Base-by-base conservation (phyloP, 768 basidiomycete genomes). In the Astraeus odoratus region DNA sequence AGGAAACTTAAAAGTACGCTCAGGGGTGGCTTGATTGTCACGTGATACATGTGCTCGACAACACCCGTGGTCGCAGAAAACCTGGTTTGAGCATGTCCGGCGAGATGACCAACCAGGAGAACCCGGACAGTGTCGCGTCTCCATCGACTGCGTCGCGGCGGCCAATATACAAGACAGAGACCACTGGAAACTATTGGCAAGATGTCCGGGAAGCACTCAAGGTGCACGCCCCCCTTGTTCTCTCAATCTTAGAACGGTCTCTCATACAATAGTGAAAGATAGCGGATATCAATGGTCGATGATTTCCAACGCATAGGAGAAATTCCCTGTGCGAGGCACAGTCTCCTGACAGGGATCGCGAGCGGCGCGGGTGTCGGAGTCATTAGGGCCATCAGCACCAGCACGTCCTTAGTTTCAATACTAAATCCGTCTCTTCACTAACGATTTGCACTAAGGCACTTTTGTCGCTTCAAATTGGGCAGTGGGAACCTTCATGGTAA, bases 381-480 rank as follows among this genome's bases (percentile, higher is more conserved):
- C 44, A 77, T 90, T 43, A 75, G 87, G 44, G 81, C 78, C 3
- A 63, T 88, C 54, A 75, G 75, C 55, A 65, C 77, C 9, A 69
- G 87, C 87, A 60, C 45, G 81, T 70, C 16, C 31, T 30, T 10
- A 41, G 5, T 46, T 31, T 19, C 43, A n/a, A 8, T 23, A 35
- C 19, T 13, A 41, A 22, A 24, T 37, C 20, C 20, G 15, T 29
- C 15, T 39, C 30, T 13, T 29, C 29, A 33, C 50, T 60, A 34
- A 58, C 31, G 22, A 3, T 23, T 37, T 13, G 25, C 13, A 31
- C 22, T 4, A 31, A 51, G 87, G 71, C 25, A 72, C 79, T 1
- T 70, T 84, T 46, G 70, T 77, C 30, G 86, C 85, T 29, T 81
- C 77, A 3, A 78, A 87, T 58, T 91, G 88, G 88, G 86, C 83